Base-by-base conservation (phyloP, 2,329 filamentous ascomycete species). In the Aspergillus glaucus region DNA sequence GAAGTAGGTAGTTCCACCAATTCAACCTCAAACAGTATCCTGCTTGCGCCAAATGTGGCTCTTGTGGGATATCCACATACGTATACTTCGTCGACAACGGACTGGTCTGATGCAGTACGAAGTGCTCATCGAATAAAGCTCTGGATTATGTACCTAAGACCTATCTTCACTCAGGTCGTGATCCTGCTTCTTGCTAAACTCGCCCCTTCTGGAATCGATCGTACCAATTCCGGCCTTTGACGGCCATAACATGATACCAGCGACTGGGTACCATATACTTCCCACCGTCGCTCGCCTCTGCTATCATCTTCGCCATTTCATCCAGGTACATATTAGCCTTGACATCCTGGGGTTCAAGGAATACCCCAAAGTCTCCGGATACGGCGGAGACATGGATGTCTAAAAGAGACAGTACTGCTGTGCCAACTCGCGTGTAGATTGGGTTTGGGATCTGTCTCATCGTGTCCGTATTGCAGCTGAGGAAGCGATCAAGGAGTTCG, bases 331-430 rank as follows among this genome's bases (percentile, higher is more conserved):
- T 56, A 10, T 59, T 56, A 10, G 63, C 54, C 6, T 67, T 65
- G 43, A 68, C 59, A 5, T 58, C 53, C 26, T 66, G 54, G 0
- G 60, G 51, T 1, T 53, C 59, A 26, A 68, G 55, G 19, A 67
- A 58, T 46, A 67, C 60, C 10, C 66, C 62, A 9, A 68, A 49
- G 0, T 54, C 54, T 5, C 61, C 62, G 3, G 61, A 62, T 6
- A 59, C 57, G 26, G 66, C 61, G 1, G 64, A 63, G 50, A 61
- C 64, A 43, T 63, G 61, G n/a, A 68, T 65, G 19, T 68, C 67
- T 43, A 67, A 50, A 14, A 68, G 55, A 2, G 64, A 64, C 43
- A 64, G 63, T 22, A 68, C 37, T 2, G 63, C 66, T 46, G 59
- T 56, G 2, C 52, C 60, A 36, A 66, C 59, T 12, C 64, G 62